Base-by-base conservation (phyloP, 805 yeast genomes). In the Metahyphopichia silvanorum region DNA sequence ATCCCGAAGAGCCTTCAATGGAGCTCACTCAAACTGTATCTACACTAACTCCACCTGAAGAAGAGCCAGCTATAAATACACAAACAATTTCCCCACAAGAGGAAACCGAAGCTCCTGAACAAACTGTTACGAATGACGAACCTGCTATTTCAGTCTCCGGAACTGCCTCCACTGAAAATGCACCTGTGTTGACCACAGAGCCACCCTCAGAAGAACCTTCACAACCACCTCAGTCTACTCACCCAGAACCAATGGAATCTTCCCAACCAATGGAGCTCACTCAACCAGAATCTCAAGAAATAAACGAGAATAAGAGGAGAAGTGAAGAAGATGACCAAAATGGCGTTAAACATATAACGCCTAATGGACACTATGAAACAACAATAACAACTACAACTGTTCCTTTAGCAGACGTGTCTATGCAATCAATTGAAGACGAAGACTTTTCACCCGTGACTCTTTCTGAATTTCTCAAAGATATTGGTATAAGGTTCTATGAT, bases 401-500 rank as follows among this genome's bases (percentile, higher is more conserved):
- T 5, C 66, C 67, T 6, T 45, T 59, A 24, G 52, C 58, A 3
- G 47, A 48, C 16, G 29, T 41, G 4, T 37, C 45, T 10, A 29
- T 23, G 15, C 28, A 34, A 11, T 27, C 33, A 12, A 24, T 30
- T 14, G 48, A 44, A 3, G 49, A 51, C 18, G 55, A 43, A 12
- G 48, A 55, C 25, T 59, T 56, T 32, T 38, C 37, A 3, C 60
- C 64, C 4, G 68, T 67, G 3, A 45, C 66, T 2, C 51, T 71
- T 19, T 47, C 52, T 2, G 55, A 58, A 11, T 71, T 71, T 31
- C 47, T 71, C 44, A 43, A 46, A 6, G 67, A 64, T 30, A 54
- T 70, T 14, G 64, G 64, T 3, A 55, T 70, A 11, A 58, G 57
- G 31, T 71, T 71, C 35, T 70, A 61, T 43, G 76, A 71, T 42